These are phyloP conservation scores for Pseudogymnoascus sp. DNA, from an alignment of 2,329 filamentous ascomycete genomes.

Conservation along the genomic window DNA sequence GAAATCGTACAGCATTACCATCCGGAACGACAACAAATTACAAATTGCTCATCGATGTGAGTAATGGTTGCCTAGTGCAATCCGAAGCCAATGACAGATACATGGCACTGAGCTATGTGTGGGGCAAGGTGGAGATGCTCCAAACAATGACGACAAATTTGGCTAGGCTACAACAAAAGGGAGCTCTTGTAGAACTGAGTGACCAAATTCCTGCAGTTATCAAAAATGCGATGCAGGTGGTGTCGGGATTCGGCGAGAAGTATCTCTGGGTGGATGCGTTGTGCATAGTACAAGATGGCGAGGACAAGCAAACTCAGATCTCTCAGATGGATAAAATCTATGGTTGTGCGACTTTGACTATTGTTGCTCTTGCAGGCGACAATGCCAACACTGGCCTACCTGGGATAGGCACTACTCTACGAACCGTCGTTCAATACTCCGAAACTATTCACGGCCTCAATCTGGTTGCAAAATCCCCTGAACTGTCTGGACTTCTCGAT, in stretches of 20 bases:
- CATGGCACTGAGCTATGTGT: too few relatives aligned
- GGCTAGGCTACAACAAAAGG: too few relatives aligned
- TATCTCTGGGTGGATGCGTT: conserved; percentile 10
- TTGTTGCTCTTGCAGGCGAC: neutral
- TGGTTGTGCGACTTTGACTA: neutral
- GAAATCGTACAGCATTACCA: too few relatives aligned
- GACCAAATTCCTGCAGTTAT: too few relatives aligned
- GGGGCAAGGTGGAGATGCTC: too few relatives aligned
- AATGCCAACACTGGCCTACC: conserved; percentile 10
- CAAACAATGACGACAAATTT: too few relatives aligned
- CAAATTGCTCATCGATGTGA: too few relatives aligned
- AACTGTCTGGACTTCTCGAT: neutral
- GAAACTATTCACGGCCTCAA: neutral
- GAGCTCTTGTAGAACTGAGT: too few relatives aligned
- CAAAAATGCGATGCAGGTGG: neutral
- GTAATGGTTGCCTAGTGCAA: too few relatives aligned
- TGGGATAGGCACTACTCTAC: neutral
- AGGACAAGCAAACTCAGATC: neutral
- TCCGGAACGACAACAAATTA: too few relatives aligned
- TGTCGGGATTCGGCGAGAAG: neutral
- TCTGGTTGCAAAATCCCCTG: neutral
- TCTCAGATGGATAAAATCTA: conserved; percentile 8
- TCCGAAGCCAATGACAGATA: too few relatives aligned
- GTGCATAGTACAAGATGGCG: conserved; percentile 7
- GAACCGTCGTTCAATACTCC: neutral